Conservation (phyloP, 2,329 filamentous ascomycete genomes). For the Laburnicola sp. region DNA sequence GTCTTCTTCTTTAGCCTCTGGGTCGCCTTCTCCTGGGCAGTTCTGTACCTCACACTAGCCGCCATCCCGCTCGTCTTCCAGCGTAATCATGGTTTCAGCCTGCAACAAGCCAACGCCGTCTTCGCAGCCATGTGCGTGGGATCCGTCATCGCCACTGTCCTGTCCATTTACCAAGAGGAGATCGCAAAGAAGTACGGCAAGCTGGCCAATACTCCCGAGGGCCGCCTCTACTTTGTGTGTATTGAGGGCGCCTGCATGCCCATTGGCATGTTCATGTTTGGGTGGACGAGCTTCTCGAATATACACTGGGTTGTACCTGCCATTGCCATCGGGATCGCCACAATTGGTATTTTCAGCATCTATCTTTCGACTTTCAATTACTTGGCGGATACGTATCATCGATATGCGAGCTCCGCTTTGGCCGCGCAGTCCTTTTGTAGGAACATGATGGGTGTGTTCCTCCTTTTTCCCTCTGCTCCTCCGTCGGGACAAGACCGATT, state of each 20-base stretch:
- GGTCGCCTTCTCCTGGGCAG: conserved; percentile 87
- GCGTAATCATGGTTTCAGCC: conserved; percentile 67
- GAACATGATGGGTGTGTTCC: conserved; percentile 51
- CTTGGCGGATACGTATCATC: conserved; percentile 53
- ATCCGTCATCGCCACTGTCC: conserved; percentile 64
- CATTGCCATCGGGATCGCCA: conserved; percentile 29
- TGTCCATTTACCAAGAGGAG: conserved; percentile 74
- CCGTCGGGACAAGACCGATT: background rate
- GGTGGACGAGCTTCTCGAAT: conserved; percentile 35
- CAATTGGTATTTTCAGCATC: conserved; percentile 42
- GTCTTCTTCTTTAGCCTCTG: conserved; percentile 88
- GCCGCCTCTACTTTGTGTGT: conserved; percentile 53
- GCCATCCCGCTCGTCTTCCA: conserved; percentile 78
- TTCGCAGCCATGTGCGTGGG: conserved; percentile 75
- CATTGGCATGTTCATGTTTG: conserved; percentile 34
- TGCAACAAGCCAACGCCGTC: conserved; percentile 69
- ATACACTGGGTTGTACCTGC: conserved; percentile 40
- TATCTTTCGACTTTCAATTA: conserved; percentile 56
- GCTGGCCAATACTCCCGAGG: conserved; percentile 45
- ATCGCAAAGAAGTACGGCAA: conserved; percentile 56
- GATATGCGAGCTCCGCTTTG: conserved; percentile 53
- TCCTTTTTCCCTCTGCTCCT: conserved; percentile 43
- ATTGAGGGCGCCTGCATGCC: conserved; percentile 55
- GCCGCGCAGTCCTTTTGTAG: conserved; percentile 52
- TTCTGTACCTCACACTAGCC: conserved; percentile 82